Evolutionary conservation across 2,329 filamentous ascomycete genomes (phyloP).

Genomic region (Ophiostoma montium): DNA sequence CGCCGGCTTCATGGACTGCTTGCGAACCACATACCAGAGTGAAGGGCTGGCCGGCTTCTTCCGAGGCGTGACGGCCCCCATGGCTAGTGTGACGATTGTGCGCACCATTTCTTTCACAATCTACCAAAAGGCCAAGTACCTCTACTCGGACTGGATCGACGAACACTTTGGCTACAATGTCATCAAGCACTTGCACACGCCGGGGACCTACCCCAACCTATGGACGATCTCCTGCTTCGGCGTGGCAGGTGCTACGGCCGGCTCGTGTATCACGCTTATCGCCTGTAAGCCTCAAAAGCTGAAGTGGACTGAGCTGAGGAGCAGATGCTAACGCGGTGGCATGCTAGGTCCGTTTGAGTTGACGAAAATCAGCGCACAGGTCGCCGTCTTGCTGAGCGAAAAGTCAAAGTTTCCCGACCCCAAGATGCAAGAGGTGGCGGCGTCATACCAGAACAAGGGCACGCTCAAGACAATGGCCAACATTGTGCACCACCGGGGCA

Average conservation of each 20-base stretch:
- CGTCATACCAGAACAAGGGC: constrained; percentile 65
- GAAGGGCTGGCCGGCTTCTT: constrained; percentile 70
- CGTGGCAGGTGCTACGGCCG: constrained; percentile 62
- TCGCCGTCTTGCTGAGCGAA: constrained; percentile 61
- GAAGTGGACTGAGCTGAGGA: constrained; percentile 12
- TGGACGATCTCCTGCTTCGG: constrained; percentile 66
- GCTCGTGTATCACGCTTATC: constrained; percentile 64
- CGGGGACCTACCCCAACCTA: constrained; percentile 55
- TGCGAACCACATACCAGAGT: constrained; percentile 58
- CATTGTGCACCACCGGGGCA: constrained; percentile 60
- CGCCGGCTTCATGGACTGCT: constrained; percentile 58
- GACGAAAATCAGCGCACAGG: constrained; percentile 78
- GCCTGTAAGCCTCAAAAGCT: too few species aligned
- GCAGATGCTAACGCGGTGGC: neutral
- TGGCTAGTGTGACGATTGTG: constrained; percentile 37
- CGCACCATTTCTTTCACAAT: constrained; percentile 28
- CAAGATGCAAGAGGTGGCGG: constrained; percentile 43
- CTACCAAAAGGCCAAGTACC: constrained; percentile 64
- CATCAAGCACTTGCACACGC: constrained; percentile 55
- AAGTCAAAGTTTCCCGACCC: constrained; percentile 29
- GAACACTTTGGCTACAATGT: constrained; percentile 55
- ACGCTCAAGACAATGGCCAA: constrained; percentile 64
- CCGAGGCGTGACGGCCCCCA: constrained; percentile 66
- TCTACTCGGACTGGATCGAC: constrained; percentile 56
- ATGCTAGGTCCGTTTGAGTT: constrained; percentile 62